phyloP scores from a whole-genome alignment of 2,329 filamentous ascomycete genomes.

The Arthroderma sp. region DNA sequence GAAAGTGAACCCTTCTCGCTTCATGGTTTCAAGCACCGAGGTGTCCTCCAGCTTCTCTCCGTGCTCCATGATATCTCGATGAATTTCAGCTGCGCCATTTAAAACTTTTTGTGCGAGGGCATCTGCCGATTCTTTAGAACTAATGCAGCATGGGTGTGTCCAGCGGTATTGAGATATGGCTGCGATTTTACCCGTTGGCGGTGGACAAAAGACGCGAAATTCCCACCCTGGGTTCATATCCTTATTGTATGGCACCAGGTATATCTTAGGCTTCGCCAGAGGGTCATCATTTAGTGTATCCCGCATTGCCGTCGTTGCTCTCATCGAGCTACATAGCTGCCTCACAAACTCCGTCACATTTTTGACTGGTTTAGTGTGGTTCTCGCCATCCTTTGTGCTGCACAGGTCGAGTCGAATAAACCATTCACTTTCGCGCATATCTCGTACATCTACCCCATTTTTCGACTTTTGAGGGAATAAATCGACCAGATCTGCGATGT shows the following conservation, averaged over 20 bases:
- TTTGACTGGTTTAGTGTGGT: slow-evolving; percentile 17
- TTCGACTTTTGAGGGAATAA: slow-evolving; percentile 15
- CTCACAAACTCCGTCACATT: slow-evolving; percentile 23
- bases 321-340: slow-evolving; percentile 26
- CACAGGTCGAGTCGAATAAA: slow-evolving; percentile 33
- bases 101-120: slow-evolving; percentile 12
- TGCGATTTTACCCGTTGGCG: slow-evolving; percentile 19
- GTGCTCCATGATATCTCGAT: slow-evolving; percentile 17
- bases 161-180: slow-evolving; percentile 32
- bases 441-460: too few species aligned
- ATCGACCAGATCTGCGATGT: slow-evolving; percentile 18
- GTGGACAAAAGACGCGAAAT: slow-evolving; percentile 34
- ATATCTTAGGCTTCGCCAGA: slow-evolving; percentile 17
- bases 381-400: slow-evolving; percentile 31
- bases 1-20: slow-evolving; percentile 30
- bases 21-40: slow-evolving; percentile 17
- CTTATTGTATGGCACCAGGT: slow-evolving; percentile 30
- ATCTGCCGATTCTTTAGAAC: slow-evolving; percentile 4
- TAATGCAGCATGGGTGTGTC: slow-evolving; percentile 22
- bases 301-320: slow-evolving; percentile 24
- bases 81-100: slow-evolving; percentile 12
- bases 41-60: slow-evolving; percentile 11
- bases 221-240: slow-evolving; percentile 27
- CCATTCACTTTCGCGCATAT: slow-evolving; percentile 5
- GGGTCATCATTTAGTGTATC: slow-evolving; percentile 12